Base-by-base conservation (phyloP, 495 filamentous ascomycete genomes). In the Cercophora newfieldiana region DNA sequence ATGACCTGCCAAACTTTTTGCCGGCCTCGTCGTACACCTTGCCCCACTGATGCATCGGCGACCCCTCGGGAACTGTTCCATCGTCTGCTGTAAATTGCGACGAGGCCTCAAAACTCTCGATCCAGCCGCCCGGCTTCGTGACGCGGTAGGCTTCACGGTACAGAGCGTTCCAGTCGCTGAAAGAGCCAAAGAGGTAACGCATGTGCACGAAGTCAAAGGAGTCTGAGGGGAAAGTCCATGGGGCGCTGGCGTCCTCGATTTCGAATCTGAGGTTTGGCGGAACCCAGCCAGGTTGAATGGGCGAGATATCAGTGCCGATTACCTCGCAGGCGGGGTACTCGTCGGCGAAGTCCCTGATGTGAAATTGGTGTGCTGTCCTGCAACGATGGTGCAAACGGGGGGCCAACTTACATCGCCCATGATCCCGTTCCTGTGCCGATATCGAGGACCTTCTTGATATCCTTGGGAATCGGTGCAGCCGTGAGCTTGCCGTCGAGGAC, bases 301-400 rank as follows among this genome's bases (percentile, higher is more conserved):
- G 80, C 4, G 82, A 86, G 33, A 91, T 77, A 68, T 91, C 89
- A 10, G 87, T 87, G 18, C 88, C 89, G 53, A 87, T 74, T 19
- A 90, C 80, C 19, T 82, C 76, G 16, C 81, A 76, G 21, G 72
- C 24, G 0, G 86, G 87, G 73, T 78, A 82, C 12, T 79, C 68
- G 67, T 90, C 86, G 30, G 72, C 72, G 49, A 75, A 74, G 67
- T 71, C 75, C 58, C 70, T 77, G 72, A n/a, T 26, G 3, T n/a
- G 62, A 48, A 67, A 54, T 65, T 18, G 63, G 69, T 64, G 31
- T 28, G 19, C 18, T 12, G 59, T 26, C 25, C 2, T 16, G 29
- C 5, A 28, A 31, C 29, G 16, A 7, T 31, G 31, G 25, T 18
- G 19, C 5, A 24, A 26, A 14, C n/a, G 10, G 47, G 24, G 24